These are phyloP conservation scores for Ophiostoma ulmi DNA, from an alignment of 2,329 filamentous ascomycete genomes.

Conservation along the genomic window DNA sequence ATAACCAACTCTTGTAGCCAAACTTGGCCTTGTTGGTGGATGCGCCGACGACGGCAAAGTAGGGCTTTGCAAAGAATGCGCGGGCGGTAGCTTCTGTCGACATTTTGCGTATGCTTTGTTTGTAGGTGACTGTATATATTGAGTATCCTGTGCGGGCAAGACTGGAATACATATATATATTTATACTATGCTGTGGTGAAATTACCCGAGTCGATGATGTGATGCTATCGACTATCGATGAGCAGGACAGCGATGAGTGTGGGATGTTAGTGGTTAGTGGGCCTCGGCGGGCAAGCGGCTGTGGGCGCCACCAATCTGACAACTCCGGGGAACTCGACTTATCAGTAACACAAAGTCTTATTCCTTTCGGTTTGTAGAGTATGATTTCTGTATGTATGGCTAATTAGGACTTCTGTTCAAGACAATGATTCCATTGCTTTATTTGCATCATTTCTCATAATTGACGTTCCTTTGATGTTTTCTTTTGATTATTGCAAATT, in stretches of 20 bases:
- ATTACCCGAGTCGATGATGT: neutral
- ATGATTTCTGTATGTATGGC: neutral
- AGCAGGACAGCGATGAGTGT: neutral
- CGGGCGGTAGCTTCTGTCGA: constrained; percentile 66
- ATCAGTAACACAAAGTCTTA: neutral
- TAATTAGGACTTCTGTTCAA: neutral
- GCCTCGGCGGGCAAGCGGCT: constrained; percentile 10
- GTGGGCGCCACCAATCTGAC: constrained; percentile 11
- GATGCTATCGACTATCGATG: constrained; percentile 2
- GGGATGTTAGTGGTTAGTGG: constrained; percentile 16
- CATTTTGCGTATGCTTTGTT: constrained; percentile 4
- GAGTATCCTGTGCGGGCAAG: neutral
- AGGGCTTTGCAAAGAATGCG: constrained; percentile 71
- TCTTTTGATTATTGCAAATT: too few relatives aligned
- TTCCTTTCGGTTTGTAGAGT: neutral
- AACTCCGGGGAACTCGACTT: constrained; percentile 14
- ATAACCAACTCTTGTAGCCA: constrained; percentile 69
- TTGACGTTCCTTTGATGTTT: too few relatives aligned
- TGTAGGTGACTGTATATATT: neutral
- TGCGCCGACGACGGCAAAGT: constrained; percentile 85
- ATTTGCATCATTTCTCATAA: too few relatives aligned
- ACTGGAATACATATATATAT: neutral
- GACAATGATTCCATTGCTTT: neutral
- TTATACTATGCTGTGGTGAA: neutral
- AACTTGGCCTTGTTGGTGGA: constrained; percentile 80